Percentiles rank a stretch among this genome's conserved stretches.
Conservation (phyloP, 1,139 yeast species). For the Pichia inconspicua region DNA sequence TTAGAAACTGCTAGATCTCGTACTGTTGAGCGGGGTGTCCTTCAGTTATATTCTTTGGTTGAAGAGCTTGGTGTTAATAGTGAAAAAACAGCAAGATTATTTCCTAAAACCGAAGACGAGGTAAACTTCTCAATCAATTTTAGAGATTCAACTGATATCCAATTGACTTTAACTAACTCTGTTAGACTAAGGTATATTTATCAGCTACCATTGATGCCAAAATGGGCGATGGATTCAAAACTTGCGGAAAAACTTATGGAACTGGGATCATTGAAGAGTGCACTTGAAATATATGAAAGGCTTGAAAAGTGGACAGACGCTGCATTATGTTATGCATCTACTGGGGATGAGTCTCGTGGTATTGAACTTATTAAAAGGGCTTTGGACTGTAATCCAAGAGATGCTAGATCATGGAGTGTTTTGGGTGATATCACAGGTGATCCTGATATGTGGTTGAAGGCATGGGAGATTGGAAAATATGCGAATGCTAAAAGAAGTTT, state of each 20-base stretch:
- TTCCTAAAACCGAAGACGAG: constrained; percentile 44
- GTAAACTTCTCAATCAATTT: constrained; percentile 23
- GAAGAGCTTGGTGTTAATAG: constrained; percentile 74
- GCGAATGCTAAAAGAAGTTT: constrained; percentile 82
- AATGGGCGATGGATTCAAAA: constrained; percentile 76
- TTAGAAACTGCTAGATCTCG: constrained; percentile 74
- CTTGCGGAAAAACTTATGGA: constrained; percentile 87
- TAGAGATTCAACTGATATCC: constrained; percentile 14
- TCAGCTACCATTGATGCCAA: constrained; percentile 69
- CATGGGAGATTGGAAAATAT: constrained; percentile 83
- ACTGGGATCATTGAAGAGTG: constrained; percentile 77
- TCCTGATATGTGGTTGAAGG: constrained; percentile 69
- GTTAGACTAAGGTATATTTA: constrained; percentile 63
- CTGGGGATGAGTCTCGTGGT: constrained; percentile 68
- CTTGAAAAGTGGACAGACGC: constrained; percentile 72
- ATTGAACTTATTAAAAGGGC: constrained; percentile 49
- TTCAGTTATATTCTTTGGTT: constrained; percentile 87
- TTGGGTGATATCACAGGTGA: constrained; percentile 81
- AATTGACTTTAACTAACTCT: constrained; percentile 32
- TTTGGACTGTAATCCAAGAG: constrained; percentile 52
- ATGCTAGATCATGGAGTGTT: constrained; percentile 78
- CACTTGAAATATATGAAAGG: constrained; percentile 82
- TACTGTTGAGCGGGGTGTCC: constrained; percentile 87
- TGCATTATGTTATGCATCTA: constrained; percentile 85
- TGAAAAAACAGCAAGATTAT: constrained; percentile 46